phyloP scores from a whole-genome alignment of 768 basidiomycete genomes.

The Amanita brunnescens region DNA sequence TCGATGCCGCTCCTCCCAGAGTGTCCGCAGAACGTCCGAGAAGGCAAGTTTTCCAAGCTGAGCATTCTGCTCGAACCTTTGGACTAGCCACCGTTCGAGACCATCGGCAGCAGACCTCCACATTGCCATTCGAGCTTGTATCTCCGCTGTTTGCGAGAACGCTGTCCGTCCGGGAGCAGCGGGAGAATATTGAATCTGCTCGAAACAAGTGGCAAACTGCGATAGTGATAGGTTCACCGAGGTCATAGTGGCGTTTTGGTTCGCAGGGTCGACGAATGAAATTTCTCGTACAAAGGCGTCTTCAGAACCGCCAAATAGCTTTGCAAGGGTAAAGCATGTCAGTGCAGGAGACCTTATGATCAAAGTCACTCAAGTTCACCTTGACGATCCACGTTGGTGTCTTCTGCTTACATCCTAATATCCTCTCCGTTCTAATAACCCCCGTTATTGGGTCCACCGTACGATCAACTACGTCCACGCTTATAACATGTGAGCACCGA shows the following conservation, averaged over 20 bases:
- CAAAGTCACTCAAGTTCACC: slow-evolving; percentile 35
- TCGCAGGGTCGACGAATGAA: slow-evolving; percentile 83
- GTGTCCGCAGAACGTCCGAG: slow-evolving; percentile 72
- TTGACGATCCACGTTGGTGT: slow-evolving; percentile 89
- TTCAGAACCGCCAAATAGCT: slow-evolving; percentile 90
- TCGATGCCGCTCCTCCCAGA: slow-evolving; percentile 66
- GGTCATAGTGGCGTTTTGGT: slow-evolving; percentile 73
- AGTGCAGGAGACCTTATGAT: background rate
- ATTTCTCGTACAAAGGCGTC: slow-evolving; percentile 94
- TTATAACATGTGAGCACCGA: slow-evolving; percentile 81
- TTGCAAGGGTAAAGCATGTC: slow-evolving; percentile 12
- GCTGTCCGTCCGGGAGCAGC: slow-evolving; percentile 51
- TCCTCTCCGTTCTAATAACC: slow-evolving; percentile 83
- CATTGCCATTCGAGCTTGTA: slow-evolving; percentile 72
- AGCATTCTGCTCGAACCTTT: slow-evolving; percentile 90
- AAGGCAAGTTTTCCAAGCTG: slow-evolving; percentile 84
- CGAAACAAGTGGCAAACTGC: slow-evolving; percentile 90
- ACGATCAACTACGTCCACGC: slow-evolving; percentile 81
- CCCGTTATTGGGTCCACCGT: slow-evolving; percentile 77
- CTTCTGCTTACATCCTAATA: slow-evolving; percentile 88
- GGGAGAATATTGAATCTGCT: slow-evolving; percentile 82
- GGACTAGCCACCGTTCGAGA: slow-evolving; percentile 78
- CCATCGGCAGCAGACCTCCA: slow-evolving; percentile 79
- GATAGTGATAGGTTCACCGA: slow-evolving; percentile 91
- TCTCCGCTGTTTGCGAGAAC: slow-evolving; percentile 87